Evolutionary conservation across 306 rosid genomes (phyloP), one percentile per base, ranked within the genome.

Genomic region (Cucurbita moschata): DNA sequence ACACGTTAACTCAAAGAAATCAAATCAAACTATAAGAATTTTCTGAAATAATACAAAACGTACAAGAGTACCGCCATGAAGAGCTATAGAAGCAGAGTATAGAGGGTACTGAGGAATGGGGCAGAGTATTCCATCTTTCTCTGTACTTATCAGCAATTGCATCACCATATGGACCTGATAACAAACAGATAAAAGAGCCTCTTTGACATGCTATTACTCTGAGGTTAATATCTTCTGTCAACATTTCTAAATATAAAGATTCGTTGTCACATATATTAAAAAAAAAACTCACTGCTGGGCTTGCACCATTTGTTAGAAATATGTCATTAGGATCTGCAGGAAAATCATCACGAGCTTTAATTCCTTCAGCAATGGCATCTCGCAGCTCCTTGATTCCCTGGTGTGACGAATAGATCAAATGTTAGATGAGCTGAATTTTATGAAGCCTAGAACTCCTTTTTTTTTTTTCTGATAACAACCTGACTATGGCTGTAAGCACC

Each of bases 401-500:
- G 70, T 47, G 76, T 49, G 55, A 71, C 75, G 73, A 37, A 71
- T 71, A 78, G 77, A 14, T 77, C 56, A 44, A 18, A 16, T 35
- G 58, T 51, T 16, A 74, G 43, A 58, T 6, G 56, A 23, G 5
- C 43, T 19, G 38, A 74, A 44, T 58, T 74, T 51, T 19, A 8
- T 74, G n/a, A 23, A 16, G 7, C 63, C 8, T 38, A 8, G 37
- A 16, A 9, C 52, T 59, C 19, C 72, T 75, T 44, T 68, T 43
- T 56, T 23, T 23, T 23, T 26, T 50, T 10, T 67, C 53, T 61
- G 47, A 74, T 71, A 63, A 79, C 60, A 84, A 90, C 98, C 92
- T 88, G 96, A 83, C 98, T 92, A 72, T 92, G 98, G 79, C 98
- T 92, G 74, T 92, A 90, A 58, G 98, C 98, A 73, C 98, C 96